phyloP scores from a whole-genome alignment of 1,139 yeast species.

The Candida labiduridarum region DNA sequence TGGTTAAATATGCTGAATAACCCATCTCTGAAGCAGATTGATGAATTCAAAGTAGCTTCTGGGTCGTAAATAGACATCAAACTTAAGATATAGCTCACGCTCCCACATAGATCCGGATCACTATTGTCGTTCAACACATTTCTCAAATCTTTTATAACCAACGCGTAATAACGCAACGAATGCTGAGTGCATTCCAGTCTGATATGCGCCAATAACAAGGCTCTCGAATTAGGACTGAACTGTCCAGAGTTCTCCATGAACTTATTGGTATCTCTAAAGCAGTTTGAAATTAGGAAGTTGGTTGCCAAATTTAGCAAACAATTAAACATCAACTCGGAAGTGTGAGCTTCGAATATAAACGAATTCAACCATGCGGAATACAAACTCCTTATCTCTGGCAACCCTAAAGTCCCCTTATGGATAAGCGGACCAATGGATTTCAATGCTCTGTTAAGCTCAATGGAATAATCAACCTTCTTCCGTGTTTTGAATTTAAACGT shows the following conservation, averaged over 20 bases:
- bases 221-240: conserved; percentile 1
- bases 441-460: conserved; percentile 16
- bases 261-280: conserved; percentile 23
- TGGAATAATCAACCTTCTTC: conserved; percentile 20
- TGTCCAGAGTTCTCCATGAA: conserved; percentile 5
- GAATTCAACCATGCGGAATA: conserved; percentile 40
- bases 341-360: conserved; percentile 30
- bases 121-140: conserved; percentile 29
- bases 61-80: conserved; percentile 50
- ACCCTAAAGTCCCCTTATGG: conserved; percentile 29
- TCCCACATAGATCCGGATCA: conserved; percentile 39
- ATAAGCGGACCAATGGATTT: conserved; percentile 24
- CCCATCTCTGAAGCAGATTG: conserved; percentile 46
- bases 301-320: conserved; percentile 44
- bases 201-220: conserved; percentile 6
- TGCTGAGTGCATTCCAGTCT: conserved; percentile 2
- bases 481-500: conserved; percentile 15
- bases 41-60: conserved; percentile 43
- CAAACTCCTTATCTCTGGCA: conserved; percentile 33
- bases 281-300: conserved; percentile 40
- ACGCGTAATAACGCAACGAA: conserved; percentile 41
- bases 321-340: conserved; percentile 35
- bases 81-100: conserved; percentile 42
- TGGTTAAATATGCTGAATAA: conserved; percentile 40
- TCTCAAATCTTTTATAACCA: conserved; percentile 39